Conservation (phyloP, 1,139 yeast species). For the Yamadazyma diddensiae region DNA sequence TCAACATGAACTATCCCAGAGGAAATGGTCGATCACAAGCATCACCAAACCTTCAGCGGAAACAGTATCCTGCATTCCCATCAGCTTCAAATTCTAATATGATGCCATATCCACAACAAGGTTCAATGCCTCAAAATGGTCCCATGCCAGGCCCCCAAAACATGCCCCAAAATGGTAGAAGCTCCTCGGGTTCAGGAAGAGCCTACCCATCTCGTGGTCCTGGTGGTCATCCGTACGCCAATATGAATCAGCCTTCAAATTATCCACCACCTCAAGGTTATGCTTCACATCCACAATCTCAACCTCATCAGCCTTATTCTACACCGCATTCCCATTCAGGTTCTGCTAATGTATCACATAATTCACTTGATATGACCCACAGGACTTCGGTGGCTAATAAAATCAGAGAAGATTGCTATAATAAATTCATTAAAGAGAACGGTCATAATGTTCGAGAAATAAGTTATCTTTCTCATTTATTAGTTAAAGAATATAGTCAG, state of each 20-base stretch:
- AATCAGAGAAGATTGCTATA: conserved; percentile 41
- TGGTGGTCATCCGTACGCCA: conserved; percentile 1
- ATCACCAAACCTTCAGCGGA: conserved; percentile 8
- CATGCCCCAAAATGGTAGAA: neutral
- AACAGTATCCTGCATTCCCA: conserved; percentile 2
- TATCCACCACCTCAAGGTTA: too few species aligned
- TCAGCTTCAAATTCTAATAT: conserved; percentile 1
- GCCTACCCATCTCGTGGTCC: neutral
- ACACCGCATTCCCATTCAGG: neutral
- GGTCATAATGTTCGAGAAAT: conserved; percentile 32
- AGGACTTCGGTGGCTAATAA: conserved; percentile 25
- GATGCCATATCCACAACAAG: neutral
- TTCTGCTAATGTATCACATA: neutral
- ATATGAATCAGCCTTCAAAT: neutral
- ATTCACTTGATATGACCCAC: neutral
- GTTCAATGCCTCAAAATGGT: neutral
- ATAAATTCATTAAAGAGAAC: conserved; percentile 27
- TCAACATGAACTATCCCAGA: conserved; percentile 3
- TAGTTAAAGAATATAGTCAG: conserved; percentile 37
- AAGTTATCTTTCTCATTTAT: conserved; percentile 36
- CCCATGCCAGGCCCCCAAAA: neutral
- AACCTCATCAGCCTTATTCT: too few species aligned
- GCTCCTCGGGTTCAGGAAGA: neutral
- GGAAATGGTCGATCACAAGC: neutral
- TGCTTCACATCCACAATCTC: too few species aligned